These are phyloP conservation scores for Nissolia schottii DNA, from an alignment of 306 rosid species.

Conservation along the genomic window DNA sequence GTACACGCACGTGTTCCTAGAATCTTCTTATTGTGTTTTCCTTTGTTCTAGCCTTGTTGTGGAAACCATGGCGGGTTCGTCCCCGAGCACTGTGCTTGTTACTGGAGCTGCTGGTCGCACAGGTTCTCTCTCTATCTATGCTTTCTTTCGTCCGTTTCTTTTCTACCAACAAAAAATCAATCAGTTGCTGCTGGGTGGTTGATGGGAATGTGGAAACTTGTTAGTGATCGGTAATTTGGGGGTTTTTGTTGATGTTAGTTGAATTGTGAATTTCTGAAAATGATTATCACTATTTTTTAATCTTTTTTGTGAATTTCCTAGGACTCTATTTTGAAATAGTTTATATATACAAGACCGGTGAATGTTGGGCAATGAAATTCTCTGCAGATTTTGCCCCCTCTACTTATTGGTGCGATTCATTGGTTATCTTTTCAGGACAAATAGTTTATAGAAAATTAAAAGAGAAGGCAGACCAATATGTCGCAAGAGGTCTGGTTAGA, in stretches of 20 bases:
- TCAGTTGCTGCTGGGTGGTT: not conserved
- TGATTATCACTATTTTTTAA: too few relatives aligned
- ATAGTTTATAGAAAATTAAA: conserved; percentile 66
- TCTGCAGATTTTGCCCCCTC: not conserved
- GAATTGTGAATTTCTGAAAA: not conserved
- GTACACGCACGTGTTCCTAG: too few relatives aligned
- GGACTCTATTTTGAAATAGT: too few relatives aligned
- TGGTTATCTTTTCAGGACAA: conserved; percentile 61
- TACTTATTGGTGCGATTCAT: conserved; percentile 9
- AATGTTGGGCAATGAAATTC: too few relatives aligned
- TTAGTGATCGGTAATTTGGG: not conserved
- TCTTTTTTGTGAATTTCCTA: too few relatives aligned
- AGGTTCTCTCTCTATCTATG: conserved; percentile 39
- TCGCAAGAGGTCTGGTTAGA: conserved; percentile 81
- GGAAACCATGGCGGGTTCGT: conserved; percentile 58
- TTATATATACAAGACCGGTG: too few relatives aligned
- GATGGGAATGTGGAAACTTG: not conserved
- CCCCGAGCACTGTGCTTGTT: conserved; percentile 65
- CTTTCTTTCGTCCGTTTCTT: not conserved
- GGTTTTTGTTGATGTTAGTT: not conserved
- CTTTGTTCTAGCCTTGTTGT: too few relatives aligned
- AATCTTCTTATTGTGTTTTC: too few relatives aligned
- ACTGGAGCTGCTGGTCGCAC: conserved; percentile 98
- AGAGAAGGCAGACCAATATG: conserved; percentile 67
- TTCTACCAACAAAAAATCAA: too few relatives aligned